Conservation (phyloP, 2,329 filamentous ascomycete species). For the Penicillium sp. region DNA sequence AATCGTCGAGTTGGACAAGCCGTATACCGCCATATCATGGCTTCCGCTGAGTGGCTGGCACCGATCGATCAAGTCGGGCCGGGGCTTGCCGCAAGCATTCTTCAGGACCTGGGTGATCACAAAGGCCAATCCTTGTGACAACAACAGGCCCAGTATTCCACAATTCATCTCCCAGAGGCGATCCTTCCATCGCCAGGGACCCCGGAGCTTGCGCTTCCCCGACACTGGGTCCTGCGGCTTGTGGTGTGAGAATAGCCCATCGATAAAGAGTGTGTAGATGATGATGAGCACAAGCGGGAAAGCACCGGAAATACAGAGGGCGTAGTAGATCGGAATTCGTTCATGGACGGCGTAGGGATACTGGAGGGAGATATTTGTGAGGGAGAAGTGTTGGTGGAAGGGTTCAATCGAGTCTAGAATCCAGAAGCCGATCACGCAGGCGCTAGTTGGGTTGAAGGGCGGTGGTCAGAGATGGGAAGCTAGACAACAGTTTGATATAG, state of each 20-base stretch:
- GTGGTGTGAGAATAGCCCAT: slow-evolving; percentile 63
- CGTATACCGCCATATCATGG: slow-evolving; percentile 46
- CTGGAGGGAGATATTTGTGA: slow-evolving; percentile 62
- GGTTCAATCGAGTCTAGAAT: slow-evolving; percentile 61
- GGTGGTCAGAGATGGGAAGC: slow-evolving; percentile 14
- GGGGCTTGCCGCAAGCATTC: slow-evolving; percentile 64
- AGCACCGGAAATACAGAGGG: slow-evolving; percentile 57
- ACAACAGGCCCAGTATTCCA: slow-evolving; percentile 61
- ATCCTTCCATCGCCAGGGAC: slow-evolving; percentile 60
- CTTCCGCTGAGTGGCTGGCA: slow-evolving; percentile 52
- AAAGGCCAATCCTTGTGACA: slow-evolving; percentile 62
- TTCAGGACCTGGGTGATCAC: slow-evolving; percentile 64
- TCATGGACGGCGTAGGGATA: slow-evolving; percentile 64
- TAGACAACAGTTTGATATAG: slow-evolving; percentile 3
- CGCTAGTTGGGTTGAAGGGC: slow-evolving; percentile 43
- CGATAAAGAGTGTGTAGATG: slow-evolving; percentile 63
- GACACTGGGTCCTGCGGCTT: slow-evolving; percentile 44
- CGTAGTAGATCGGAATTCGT: slow-evolving; percentile 58
- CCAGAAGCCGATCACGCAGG: slow-evolving; percentile 58
- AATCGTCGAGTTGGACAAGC: slow-evolving; percentile 55
- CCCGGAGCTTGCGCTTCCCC: slow-evolving; percentile 48
- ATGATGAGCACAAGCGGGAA: slow-evolving; percentile 59
- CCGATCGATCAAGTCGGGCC: slow-evolving; percentile 64
- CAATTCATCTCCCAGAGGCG: slow-evolving; percentile 68
- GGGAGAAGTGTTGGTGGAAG: slow-evolving; percentile 64